Conservation (phyloP, 495 filamentous ascomycete genomes). For the Amorphotheca resinae region DNA sequence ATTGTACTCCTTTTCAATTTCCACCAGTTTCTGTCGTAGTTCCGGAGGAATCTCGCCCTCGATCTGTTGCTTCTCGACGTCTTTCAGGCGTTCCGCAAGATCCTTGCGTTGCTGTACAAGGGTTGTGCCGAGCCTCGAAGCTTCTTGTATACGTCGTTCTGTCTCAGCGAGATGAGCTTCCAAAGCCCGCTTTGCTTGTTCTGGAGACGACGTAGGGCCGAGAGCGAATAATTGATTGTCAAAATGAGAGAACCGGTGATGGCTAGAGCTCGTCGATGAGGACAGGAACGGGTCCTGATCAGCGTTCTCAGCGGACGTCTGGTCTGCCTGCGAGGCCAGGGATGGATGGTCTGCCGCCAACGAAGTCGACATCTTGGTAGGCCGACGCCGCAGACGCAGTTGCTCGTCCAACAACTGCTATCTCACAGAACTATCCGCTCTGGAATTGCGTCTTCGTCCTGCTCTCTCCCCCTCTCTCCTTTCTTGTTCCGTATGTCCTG, state of each 20-base stretch:
- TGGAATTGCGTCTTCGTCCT: neutral
- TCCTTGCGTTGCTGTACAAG: constrained; percentile 76
- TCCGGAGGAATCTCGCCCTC: constrained; percentile 77
- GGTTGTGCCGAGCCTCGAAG: constrained; percentile 73
- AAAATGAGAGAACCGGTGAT: constrained; percentile 66
- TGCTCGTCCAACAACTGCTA: neutral
- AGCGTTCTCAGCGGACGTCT: constrained; percentile 1
- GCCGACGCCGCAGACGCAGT: neutral
- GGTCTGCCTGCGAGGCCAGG: constrained; percentile 6
- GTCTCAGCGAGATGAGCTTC: constrained; percentile 88
- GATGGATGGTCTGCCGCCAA: constrained; percentile 13
- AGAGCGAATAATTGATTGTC: constrained; percentile 67
- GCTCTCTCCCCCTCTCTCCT: neutral
- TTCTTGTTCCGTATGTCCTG: neutral
- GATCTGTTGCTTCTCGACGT: constrained; percentile 68
- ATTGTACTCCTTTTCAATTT: constrained; percentile 89
- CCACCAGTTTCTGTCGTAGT: constrained; percentile 66
- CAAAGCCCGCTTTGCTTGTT: constrained; percentile 75
- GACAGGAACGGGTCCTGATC: constrained; percentile 34
- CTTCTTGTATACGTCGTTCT: constrained; percentile 78
- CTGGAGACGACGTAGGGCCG: constrained; percentile 64
- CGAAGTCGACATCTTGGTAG: constrained; percentile 16
- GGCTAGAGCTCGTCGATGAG: constrained; percentile 33
- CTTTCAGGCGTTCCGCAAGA: constrained; percentile 66
- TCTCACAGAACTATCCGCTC: too few relatives aligned